Conservation (phyloP, 2,329 filamentous ascomycete genomes). For the Colletotrichum somersetense region DNA sequence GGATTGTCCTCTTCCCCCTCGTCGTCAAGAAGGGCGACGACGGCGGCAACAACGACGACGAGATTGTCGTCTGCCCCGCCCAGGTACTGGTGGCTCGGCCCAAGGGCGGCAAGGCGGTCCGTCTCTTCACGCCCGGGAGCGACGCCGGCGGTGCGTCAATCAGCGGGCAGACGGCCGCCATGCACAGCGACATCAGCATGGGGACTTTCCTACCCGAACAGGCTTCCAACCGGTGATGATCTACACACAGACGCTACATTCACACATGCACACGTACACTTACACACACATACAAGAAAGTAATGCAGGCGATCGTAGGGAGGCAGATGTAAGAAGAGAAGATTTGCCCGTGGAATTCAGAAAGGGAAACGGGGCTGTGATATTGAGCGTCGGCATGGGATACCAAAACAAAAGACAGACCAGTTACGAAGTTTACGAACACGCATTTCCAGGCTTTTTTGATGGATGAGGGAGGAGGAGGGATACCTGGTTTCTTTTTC, state of each 20-base stretch:
- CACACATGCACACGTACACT: not conserved
- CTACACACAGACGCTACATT: not conserved
- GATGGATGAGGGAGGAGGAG: conserved; percentile 13
- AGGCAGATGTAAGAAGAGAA: not conserved
- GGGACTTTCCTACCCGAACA: conserved; percentile 42
- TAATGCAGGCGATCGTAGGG: not conserved
- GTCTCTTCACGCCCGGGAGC: conserved; percentile 62
- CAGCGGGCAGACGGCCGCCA: conserved; percentile 50
- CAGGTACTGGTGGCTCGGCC: conserved; percentile 84
- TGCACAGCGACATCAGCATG: conserved; percentile 55
- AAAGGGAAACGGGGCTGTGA: not conserved
- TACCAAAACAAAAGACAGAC: conserved; percentile 1
- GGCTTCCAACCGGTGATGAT: conserved; percentile 44
- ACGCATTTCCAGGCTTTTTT: conserved; percentile 1
- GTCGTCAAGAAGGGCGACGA: conserved; percentile 98
- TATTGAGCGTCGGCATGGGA: conserved; percentile 12
- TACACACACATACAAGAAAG: not conserved
- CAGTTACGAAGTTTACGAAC: conserved; percentile 18
- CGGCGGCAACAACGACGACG: conserved; percentile 86
- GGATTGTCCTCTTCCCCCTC: conserved; percentile 93
- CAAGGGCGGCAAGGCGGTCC: conserved; percentile 52
- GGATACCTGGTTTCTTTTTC: conserved; percentile 8
- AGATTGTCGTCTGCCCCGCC: conserved; percentile 94
- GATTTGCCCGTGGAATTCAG: not conserved
- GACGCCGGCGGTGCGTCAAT: conserved; percentile 63